phyloP scores from a whole-genome alignment of 2,329 filamentous ascomycete species.

The Bipolaris gigantea region DNA sequence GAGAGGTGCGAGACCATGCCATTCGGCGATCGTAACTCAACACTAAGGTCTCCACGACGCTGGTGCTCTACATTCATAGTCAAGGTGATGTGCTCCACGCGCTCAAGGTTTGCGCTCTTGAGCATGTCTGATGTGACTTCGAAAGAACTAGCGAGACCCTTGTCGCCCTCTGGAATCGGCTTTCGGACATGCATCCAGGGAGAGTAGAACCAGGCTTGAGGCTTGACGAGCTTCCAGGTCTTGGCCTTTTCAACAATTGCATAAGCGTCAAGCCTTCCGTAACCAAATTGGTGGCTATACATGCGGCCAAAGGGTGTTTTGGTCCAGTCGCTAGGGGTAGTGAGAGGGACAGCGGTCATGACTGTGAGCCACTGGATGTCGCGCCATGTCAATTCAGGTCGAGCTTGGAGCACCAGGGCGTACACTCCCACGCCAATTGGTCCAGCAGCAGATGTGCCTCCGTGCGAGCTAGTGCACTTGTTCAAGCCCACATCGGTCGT shows the following conservation, averaged over 20 bases:
- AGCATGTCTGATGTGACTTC: slow-evolving; percentile 82
- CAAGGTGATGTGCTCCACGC: slow-evolving; percentile 91
- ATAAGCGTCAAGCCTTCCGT: slow-evolving; percentile 91
- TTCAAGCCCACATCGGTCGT: slow-evolving; percentile 91
- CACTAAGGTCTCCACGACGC: slow-evolving; percentile 86
- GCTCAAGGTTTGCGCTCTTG: slow-evolving; percentile 77
- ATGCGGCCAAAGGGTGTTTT: slow-evolving; percentile 77
- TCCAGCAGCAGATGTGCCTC: slow-evolving; percentile 92
- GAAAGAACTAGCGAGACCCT: slow-evolving; percentile 78
- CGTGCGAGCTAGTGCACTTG: slow-evolving; percentile 78
- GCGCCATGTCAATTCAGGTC: slow-evolving; percentile 88
- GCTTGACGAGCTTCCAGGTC: slow-evolving; percentile 84
- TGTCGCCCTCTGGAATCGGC: slow-evolving; percentile 78
- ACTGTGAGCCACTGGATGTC: slow-evolving; percentile 92
- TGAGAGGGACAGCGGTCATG: slow-evolving; percentile 79
- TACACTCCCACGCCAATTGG: slow-evolving; percentile 91
- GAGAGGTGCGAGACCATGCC: slow-evolving; percentile 84
- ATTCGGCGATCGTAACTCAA: slow-evolving; percentile 83
- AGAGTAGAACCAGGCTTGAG: slow-evolving; percentile 91
- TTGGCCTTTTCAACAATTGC: slow-evolving; percentile 83
- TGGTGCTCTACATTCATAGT: slow-evolving; percentile 95
- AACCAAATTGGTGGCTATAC: slow-evolving; percentile 93
- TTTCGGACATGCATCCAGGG: slow-evolving; percentile 92
- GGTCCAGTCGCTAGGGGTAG: slow-evolving; percentile 79
- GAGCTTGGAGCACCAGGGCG: slow-evolving; percentile 80